A percentile compares a stretch with the other conserved stretches of the same genome.
Conservation (phyloP, 805 yeast genomes). For the Spathaspora boniae region DNA sequence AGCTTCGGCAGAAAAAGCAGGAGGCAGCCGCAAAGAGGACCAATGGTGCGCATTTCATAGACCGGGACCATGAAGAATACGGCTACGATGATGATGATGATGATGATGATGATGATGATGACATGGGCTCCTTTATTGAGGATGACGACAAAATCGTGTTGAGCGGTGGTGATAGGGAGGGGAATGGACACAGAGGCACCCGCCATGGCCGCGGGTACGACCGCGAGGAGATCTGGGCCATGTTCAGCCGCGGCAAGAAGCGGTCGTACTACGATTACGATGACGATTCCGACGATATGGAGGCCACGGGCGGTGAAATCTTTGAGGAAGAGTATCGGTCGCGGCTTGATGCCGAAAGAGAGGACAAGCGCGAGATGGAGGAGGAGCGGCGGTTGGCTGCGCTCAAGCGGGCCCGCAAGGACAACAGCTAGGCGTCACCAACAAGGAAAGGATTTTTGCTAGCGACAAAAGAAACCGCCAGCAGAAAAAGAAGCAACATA, state of each 20-base stretch:
- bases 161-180: too few species aligned
- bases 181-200: conserved; percentile 15
- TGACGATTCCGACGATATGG: conserved; percentile 72
- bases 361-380: conserved; percentile 70
- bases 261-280: conserved; percentile 45
- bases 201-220: conserved; percentile 50
- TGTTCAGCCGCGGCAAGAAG: conserved; percentile 66
- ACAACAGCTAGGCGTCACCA: too few species aligned
- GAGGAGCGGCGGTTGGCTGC: conserved; percentile 47
- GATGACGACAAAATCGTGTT: conserved; percentile 54
- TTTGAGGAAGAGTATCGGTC: conserved; percentile 78
- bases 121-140: conserved; percentile 55
- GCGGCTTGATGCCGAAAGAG: conserved; percentile 62
- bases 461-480: neutral
- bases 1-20: conserved; percentile 28
- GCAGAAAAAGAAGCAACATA: neutral
- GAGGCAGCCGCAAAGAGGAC: neutral
- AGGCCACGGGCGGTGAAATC: conserved; percentile 88
- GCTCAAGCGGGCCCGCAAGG: conserved; percentile 16
- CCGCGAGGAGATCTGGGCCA: conserved; percentile 85
- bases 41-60: conserved; percentile 4
- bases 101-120: conserved; percentile 36
- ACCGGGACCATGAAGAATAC: conserved; percentile 1
- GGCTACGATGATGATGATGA: conserved; percentile 12
- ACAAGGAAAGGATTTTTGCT: neutral